These are phyloP conservation scores for Microsporum audouinii DNA, from an alignment of 2,329 filamentous ascomycete species.

Conservation along the genomic window DNA sequence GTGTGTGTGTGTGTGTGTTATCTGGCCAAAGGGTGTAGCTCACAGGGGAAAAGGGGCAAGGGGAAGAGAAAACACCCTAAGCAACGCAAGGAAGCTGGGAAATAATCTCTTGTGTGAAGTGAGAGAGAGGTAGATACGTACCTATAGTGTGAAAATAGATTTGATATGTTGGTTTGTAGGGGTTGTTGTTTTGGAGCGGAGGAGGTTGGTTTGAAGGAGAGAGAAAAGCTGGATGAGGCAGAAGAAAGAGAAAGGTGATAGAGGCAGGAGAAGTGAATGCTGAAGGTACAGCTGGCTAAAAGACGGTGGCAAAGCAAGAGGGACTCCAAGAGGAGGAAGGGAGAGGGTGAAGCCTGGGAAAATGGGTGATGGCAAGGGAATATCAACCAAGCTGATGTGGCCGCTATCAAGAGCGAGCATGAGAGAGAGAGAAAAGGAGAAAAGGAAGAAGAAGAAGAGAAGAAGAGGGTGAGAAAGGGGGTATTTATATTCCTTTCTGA, in stretches of 20 bases:
- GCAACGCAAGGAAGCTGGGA: neutral
- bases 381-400: neutral
- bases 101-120: neutral
- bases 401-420: neutral
- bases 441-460: slow-evolving; percentile 3
- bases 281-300: neutral
- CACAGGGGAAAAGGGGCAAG: neutral
- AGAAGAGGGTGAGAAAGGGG: neutral
- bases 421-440: neutral
- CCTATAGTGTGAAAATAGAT: no score
- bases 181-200: no score
- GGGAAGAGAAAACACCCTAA: neutral
- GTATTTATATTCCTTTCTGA: slow-evolving; percentile 9
- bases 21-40: no score
- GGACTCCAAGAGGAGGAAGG: neutral
- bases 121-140: neutral
- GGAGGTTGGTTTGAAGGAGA: neutral
- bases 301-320: neutral
- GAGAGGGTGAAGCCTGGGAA: neutral
- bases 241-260: neutral
- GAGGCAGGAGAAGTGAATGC: neutral
- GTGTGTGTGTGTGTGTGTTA: neutral
- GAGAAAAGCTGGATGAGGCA: neutral
- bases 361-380: neutral
- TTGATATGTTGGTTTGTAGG: no score